Base-by-base conservation (phyloP, 192 early-diverging fungal species). In the Entomortierella parvispora region DNA sequence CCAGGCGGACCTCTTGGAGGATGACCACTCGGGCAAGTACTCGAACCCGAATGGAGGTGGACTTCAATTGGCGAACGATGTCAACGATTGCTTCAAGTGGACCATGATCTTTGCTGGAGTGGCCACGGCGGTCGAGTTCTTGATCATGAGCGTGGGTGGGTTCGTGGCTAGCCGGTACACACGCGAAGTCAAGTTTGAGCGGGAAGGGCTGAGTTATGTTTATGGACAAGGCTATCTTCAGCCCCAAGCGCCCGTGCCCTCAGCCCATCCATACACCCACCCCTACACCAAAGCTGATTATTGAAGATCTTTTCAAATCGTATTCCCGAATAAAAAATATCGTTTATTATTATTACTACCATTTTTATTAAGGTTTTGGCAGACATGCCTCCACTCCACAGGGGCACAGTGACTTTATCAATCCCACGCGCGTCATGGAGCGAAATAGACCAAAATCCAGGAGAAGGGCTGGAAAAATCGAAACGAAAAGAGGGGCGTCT, bases 141-240 rank as follows among this genome's bases (percentile, higher is more conserved):
- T 68, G 25, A 14, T 76, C 22, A 68, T 76, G 72, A 31, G 23
- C 6, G n/a, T 68, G 18, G 63, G 72, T 37, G 72, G 72, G 4
- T 76, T 50, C 57, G 65, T 76, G 5, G 72, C 72, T 11, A 76
- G 72, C 48, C 25, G 49, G 8, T 76, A 76, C 59, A 76, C 72
- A 5, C 49, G 59, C 6, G 72, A 76, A 47, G 65, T 68, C n/a
- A 68, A 76, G 60, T 43, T 62, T 23, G 42, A 50, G 17, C 67
- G 60, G 47, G 47, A 51, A 18, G 64, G 59, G 40, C 6, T 61
- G 64, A 43, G 40, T 5, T 58, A 62, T 18, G 51, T 59, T 15
- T 49, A 64, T 26, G 61, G 69, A 14, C 40, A 71, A 25, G 58
- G 63, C 17, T 75, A 66, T 32, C 20, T 52, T 22, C 29, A 46